Evolutionary conservation across 1,284 basidiomycete species (phyloP).

Genomic region (Cryptococcus jaspeensis): DNA sequence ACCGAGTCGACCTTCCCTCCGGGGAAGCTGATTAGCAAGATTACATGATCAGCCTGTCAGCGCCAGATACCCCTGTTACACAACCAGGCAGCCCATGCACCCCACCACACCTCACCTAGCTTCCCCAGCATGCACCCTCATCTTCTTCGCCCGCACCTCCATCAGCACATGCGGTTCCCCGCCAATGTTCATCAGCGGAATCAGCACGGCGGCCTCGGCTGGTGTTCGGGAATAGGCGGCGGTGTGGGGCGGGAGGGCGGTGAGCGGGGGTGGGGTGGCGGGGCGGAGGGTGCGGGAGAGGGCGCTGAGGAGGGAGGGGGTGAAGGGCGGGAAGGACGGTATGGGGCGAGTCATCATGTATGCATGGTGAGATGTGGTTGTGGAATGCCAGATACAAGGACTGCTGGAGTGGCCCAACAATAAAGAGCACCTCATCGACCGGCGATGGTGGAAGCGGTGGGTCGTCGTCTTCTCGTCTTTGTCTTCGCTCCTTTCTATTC

Average conservation of each 20-base stretch:
- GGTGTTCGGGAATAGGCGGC: slow-evolving; percentile 6
- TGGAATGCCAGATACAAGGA: too few species aligned
- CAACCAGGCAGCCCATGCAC: neutral
- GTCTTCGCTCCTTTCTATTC: too few species aligned
- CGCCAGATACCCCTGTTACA: neutral
- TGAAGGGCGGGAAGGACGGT: slow-evolving; percentile 17
- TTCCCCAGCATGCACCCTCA: slow-evolving; percentile 45
- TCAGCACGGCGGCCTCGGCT: slow-evolving; percentile 39
- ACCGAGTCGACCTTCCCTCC: slow-evolving; percentile 40
- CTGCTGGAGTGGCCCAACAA: too few species aligned
- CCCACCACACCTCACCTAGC: slow-evolving; percentile 32
- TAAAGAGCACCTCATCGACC: too few species aligned
- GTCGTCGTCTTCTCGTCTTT: too few species aligned
- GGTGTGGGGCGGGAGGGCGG: slow-evolving; percentile 31
- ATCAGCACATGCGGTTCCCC: slow-evolving; percentile 35
- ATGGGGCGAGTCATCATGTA: too few species aligned
- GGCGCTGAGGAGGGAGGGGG: slow-evolving; percentile 17
- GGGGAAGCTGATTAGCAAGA: slow-evolving; percentile 28
- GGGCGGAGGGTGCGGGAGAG: slow-evolving; percentile 24
- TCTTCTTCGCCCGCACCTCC: slow-evolving; percentile 29
- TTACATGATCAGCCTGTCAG: neutral
- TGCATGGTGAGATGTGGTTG: too few species aligned
- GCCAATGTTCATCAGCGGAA: slow-evolving; percentile 42
- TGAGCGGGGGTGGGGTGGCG: slow-evolving; percentile 5
- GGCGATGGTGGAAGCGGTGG: too few species aligned